Percentiles rank a stretch among this genome's conserved stretches.
phyloP scores from a whole-genome alignment of 2,329 filamentous ascomycete species.

The Xylariaceae sp. region DNA sequence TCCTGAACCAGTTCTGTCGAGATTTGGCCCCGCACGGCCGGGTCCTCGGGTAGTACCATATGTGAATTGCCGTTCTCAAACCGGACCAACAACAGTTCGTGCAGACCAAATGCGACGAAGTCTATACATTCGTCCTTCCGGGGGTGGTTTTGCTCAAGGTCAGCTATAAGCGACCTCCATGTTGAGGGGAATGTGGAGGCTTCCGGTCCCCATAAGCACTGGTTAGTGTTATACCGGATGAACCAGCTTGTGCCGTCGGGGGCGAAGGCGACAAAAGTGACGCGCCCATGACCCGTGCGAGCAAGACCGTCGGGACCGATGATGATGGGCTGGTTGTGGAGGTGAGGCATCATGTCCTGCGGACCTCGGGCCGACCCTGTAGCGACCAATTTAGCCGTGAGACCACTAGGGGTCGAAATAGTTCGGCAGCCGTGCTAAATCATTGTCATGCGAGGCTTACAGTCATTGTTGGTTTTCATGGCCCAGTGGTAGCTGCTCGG shows the following conservation, averaged over 20 bases:
- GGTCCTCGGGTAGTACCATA: constrained; percentile 15
- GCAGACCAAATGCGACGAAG: constrained; percentile 17
- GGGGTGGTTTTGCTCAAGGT: constrained; percentile 16
- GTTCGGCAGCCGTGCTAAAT: neutral
- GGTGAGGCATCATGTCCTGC: constrained; percentile 11
- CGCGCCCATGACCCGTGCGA: constrained; percentile 10
- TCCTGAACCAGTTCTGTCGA: constrained; percentile 7
- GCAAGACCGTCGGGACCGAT: neutral
- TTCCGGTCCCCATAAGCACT: constrained; percentile 13
- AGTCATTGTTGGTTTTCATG: constrained; percentile 1
- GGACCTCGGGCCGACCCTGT: constrained; percentile 17
- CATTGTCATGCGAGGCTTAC: neutral
- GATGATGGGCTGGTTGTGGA: neutral
- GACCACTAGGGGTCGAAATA: neutral
- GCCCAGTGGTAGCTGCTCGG: constrained; percentile 16
- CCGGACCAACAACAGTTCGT: constrained; percentile 12
- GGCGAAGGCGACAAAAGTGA: constrained; percentile 14
- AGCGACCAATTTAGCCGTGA: neutral
- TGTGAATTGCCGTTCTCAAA: constrained; percentile 22
- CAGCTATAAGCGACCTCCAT: constrained; percentile 3
- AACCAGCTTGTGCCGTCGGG: constrained; percentile 18
- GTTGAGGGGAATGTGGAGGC: constrained; percentile 1
- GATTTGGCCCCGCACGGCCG: constrained; percentile 4
- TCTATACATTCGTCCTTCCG: constrained; percentile 21
- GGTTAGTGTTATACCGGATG: constrained; percentile 14